These are phyloP conservation scores for Candida nonsorbophila DNA, from an alignment of 805 yeast genomes.

Conservation along the genomic window DNA sequence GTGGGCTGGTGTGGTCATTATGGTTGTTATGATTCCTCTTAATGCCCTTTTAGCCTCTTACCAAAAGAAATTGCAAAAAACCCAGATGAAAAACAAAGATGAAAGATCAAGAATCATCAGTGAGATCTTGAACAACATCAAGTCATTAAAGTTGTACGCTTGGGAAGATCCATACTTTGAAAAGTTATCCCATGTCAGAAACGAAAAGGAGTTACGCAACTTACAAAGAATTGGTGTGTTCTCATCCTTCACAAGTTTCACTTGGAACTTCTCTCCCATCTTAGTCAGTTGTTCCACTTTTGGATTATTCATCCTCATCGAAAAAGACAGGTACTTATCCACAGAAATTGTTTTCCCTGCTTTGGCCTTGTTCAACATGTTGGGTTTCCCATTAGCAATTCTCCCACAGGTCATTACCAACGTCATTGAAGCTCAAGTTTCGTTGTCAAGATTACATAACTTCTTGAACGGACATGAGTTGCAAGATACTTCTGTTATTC, in stretches of 20 bases:
- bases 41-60: constrained; percentile 64
- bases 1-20: constrained; percentile 91
- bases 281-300: constrained; percentile 87
- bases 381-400: constrained; percentile 87
- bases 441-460: constrained; percentile 64
- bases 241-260: constrained; percentile 64
- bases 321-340: constrained; percentile 58
- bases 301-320: constrained; percentile 64
- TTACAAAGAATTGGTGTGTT: constrained; percentile 69
- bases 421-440: constrained; percentile 84
- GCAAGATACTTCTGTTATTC: constrained; percentile 71
- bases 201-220: constrained; percentile 76
- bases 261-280: constrained; percentile 85
- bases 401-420: constrained; percentile 87
- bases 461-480: constrained; percentile 76
- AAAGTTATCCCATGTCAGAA: constrained; percentile 76
- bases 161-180: constrained; percentile 89
- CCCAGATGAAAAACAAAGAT: constrained; percentile 88
- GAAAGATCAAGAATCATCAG: constrained; percentile 84
- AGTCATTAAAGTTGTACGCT: constrained; percentile 87
- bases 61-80: constrained; percentile 70
- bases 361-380: constrained; percentile 76
- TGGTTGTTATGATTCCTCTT: constrained; percentile 73
- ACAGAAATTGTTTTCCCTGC: constrained; percentile 94
- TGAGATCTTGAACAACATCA: constrained; percentile 86